Conservation (phyloP, 2,329 filamentous ascomycete species). For the Coccinonectria pachysandricola region DNA sequence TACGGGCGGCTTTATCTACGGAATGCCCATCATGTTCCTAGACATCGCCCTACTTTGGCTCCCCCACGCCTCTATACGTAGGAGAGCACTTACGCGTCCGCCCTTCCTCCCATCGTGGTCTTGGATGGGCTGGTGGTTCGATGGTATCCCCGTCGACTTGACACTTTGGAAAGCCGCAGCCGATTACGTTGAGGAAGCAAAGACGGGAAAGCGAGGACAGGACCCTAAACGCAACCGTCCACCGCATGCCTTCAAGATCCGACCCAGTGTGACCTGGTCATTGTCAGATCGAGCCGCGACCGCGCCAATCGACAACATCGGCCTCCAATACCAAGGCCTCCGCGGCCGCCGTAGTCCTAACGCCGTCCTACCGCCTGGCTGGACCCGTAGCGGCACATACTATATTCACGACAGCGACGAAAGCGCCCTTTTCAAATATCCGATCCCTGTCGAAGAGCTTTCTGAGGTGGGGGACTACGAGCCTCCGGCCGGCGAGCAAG, state of each 20-base stretch:
- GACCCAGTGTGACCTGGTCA: constrained; percentile 27
- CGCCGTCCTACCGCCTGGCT: constrained; percentile 27
- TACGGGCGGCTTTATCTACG: constrained; percentile 33
- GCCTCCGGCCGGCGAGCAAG: constrained; percentile 19
- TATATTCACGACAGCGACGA: constrained; percentile 32
- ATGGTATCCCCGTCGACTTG: constrained; percentile 32
- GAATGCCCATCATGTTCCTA: constrained; percentile 36
- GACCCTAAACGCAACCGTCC: constrained; percentile 26
- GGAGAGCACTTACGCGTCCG: constrained; percentile 25
- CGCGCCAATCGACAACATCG: constrained; percentile 26
- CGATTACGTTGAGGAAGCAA: constrained; percentile 32
- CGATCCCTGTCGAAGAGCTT: constrained; percentile 28
- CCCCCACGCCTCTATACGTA: constrained; percentile 31
- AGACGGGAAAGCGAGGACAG: constrained; percentile 20
- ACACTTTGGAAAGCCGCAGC: constrained; percentile 32
- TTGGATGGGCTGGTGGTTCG: constrained; percentile 39
- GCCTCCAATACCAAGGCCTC: constrained; percentile 29
- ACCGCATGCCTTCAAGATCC: constrained; percentile 28
- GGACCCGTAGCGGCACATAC: constrained; percentile 26
- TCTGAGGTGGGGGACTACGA: constrained; percentile 21
- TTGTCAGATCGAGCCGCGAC: constrained; percentile 29
- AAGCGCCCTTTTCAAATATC: constrained; percentile 30
- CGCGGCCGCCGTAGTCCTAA: constrained; percentile 22
- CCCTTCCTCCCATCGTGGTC: constrained; percentile 35
- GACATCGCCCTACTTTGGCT: constrained; percentile 35